Base-by-base conservation (phyloP, 2,329 filamentous ascomycete species). In the Colletotrichum nymphaeae region DNA sequence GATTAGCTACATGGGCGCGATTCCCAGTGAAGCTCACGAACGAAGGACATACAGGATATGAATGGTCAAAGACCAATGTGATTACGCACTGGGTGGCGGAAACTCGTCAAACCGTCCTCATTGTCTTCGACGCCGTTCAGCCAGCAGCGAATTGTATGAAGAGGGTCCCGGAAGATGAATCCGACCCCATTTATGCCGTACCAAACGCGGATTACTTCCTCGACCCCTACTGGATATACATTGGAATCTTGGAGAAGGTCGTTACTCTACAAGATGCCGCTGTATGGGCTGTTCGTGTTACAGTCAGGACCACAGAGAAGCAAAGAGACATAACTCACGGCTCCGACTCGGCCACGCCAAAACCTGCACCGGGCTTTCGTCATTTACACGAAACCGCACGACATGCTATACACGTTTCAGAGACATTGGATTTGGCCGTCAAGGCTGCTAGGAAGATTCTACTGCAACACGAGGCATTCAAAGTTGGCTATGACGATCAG, bases 321-420 rank as follows among this genome's bases (percentile, higher is more conserved):
- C 6, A 63, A 3, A 55, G 76, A 7, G 19, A 69, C 0, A 14
- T 22, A 7, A 30, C 14, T 22, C 35, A 42, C 5, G 14, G 11
- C 12, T 26, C 30, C 5, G n/a, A 22, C 22, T 32, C 49, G 1
- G 53, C n/a, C 1, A 67, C 32, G 0, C 37, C 53, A 5, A 78
- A 78, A n/a, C 79, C 80, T 1, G 67, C 77, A 0, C 82, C 84
- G 0, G 72, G 83, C 32, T 86, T 84, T 37, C 65, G 76, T 4
- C 63, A 58, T 1, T 74, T 87, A 2, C 85, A 87, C 62, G 83
- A 87, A 26, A 79, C 84, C 0, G 80, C 84, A 0, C 76, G 86
- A 1, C 86, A 88, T 59, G 81, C 82, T 0, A 84, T 86, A 19
- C 86, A 88, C 71, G 81, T 85, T 2, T 80, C 77, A 0, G 86